phyloP scores from a whole-genome alignment of 1,284 basidiomycete genomes.

The Malassezia vespertilionis region DNA sequence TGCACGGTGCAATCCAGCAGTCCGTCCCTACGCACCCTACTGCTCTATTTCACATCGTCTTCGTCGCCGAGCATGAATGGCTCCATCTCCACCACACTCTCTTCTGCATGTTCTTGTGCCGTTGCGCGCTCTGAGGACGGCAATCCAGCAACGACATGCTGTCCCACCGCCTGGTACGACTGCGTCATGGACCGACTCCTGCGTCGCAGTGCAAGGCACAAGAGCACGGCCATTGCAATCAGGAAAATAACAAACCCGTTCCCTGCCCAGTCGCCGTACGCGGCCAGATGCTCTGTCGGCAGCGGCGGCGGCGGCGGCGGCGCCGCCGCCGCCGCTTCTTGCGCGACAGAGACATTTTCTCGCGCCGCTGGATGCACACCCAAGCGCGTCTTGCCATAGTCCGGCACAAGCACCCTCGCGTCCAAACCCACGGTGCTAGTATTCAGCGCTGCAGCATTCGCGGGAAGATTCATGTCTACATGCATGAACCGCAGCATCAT shows the following conservation, averaged over 20 bases:
- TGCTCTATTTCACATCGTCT: not conserved
- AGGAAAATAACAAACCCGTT: constrained; percentile 57
- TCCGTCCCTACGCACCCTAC: not conserved
- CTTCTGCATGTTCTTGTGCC: not conserved
- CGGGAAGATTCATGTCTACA: constrained; percentile 68
- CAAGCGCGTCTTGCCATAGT: constrained; percentile 28
- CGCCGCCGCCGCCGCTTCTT: not conserved
- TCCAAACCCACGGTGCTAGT: constrained; percentile 61
- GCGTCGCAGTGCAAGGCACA: constrained; percentile 63
- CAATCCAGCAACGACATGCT: constrained; percentile 9
- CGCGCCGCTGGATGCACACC: not conserved
- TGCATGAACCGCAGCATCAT: constrained; percentile 62
- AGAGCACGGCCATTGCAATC: constrained; percentile 60
- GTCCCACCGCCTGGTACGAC: constrained; percentile 13
- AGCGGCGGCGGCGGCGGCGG: not conserved
- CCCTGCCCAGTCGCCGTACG: not conserved
- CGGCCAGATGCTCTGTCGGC: too few species aligned
- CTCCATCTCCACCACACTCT: constrained; percentile 9
- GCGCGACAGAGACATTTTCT: too few species aligned
- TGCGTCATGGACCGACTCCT: constrained; percentile 49
- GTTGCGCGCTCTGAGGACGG: not conserved
- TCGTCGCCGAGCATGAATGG: constrained; percentile 12
- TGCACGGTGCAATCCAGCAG: too few species aligned
- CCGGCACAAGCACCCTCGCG: constrained; percentile 49
- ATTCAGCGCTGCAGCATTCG: constrained; percentile 61